A percentile compares a stretch with the other conserved stretches of the same genome.
Evolutionary conservation across 305 asterid species (phyloP).

Genomic region (Rubia tinctorum): DNA sequence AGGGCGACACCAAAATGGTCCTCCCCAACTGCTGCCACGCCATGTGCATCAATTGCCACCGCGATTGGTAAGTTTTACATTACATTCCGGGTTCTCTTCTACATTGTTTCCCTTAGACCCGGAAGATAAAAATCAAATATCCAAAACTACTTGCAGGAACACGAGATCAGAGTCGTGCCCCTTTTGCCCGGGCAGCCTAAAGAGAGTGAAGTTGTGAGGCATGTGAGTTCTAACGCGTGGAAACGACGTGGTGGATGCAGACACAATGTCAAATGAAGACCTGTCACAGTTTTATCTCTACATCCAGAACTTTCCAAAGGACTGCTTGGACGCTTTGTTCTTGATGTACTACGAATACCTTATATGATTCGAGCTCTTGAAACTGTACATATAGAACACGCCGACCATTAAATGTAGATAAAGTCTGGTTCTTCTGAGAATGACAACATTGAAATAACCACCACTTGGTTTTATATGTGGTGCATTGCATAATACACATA

Average conservation of each 20-base stretch:
- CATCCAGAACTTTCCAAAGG: conserved; percentile 68
- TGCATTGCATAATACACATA: conserved; percentile 6
- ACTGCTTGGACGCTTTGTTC: conserved; percentile 71
- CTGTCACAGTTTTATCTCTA: conserved; percentile 63
- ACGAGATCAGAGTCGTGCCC: conserved; percentile 85
- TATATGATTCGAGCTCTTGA: conserved; percentile 35
- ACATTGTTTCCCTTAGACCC: neutral
- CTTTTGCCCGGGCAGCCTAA: conserved; percentile 78
- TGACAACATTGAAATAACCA: conserved; percentile 29
- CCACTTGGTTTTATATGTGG: conserved; percentile 22
- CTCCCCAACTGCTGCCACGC: conserved; percentile 67
- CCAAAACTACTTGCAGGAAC: conserved; percentile 47
- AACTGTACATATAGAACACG: conserved; percentile 34
- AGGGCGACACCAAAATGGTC: conserved; percentile 63
- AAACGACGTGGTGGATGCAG: no score
- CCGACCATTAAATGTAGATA: conserved; percentile 57
- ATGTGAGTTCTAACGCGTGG: no score
- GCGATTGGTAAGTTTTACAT: conserved; percentile 60
- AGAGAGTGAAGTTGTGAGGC: no score
- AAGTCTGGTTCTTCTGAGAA: conserved; percentile 32
- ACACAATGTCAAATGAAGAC: conserved; percentile 55
- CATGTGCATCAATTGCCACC: conserved; percentile 69
- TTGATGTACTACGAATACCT: conserved; percentile 69
- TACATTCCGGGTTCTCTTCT: neutral
- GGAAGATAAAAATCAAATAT: neutral